Base-by-base conservation (phyloP, 148 eudicot genomes). In the Silene uniflora region DNA sequence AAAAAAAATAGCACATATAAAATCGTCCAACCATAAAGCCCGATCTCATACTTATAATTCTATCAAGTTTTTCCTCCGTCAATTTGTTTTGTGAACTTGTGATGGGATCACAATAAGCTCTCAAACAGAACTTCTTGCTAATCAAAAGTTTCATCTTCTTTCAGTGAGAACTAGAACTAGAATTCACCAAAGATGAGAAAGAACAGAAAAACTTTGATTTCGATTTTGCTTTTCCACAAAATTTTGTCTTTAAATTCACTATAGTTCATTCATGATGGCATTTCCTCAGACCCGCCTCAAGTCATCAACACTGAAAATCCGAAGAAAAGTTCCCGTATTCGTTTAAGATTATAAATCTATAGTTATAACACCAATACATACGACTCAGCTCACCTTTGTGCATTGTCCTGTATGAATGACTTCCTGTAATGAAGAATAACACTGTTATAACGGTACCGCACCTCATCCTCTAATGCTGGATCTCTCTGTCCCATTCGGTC, bases 341-440 rank as follows among this genome's bases (percentile, higher is more conserved):
- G 46, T 39, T n/a, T 42, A 39, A 39, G 44, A 65, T 44, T 1
- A 65, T 18, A 25, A 24, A 6, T 24, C 27, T 24, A 54, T 0
- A 27, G 10, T 62, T 29, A 73, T 2, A 0, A 65, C 62, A 49
- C 10, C 13, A 32, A 60, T 10, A 71, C 56, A 16, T 2, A 46
- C 17, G 59, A 72, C 70, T 64, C 23, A 65, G 24, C 23, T 49
- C 86, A 95, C 98, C 98, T 90, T 76, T 95, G 98, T 58, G 96
- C 89, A 83, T 95, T 92, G 78, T 95, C 98, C 75, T 92, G 97
- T 71, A 89, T 90, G 84, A 90, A 95, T 72, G 98, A 92, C 84
- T 92, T 95, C 79, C 89, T 84, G 77, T 95, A 95, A 72, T 95
- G 97, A 78, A 85, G 58, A 83, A 95, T 92, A 72, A 95, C 93